phyloP scores from a whole-genome alignment of 257 asterid species.

The Pogostemon cablin region DNA sequence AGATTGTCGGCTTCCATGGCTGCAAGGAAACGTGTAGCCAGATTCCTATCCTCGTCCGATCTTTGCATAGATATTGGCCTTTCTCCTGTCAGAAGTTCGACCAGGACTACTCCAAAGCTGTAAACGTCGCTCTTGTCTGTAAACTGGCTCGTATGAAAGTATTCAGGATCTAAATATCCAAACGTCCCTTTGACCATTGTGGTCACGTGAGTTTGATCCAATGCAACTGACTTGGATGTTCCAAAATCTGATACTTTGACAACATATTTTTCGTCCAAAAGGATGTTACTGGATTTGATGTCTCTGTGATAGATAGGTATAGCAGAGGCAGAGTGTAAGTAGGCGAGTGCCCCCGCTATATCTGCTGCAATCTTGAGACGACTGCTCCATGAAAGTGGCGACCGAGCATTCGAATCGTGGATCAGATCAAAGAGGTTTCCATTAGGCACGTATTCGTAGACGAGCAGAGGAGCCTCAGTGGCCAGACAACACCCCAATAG shows the following conservation, averaged over 20 bases:
- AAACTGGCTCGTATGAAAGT: conserved; percentile 35
- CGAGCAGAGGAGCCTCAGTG: conserved; percentile 31
- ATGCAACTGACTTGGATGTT: conserved; percentile 17
- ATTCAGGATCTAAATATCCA: conserved; percentile 41
- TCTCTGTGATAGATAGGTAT: conserved; percentile 36
- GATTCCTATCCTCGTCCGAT: conserved; percentile 9
- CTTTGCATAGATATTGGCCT: conserved; percentile 17
- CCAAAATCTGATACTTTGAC: conserved; percentile 34
- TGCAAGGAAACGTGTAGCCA: conserved; percentile 13
- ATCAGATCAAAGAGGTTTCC: conserved; percentile 34
- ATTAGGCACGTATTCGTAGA: conserved; percentile 27
- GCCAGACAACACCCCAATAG: conserved; percentile 39
- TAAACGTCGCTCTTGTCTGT: conserved; percentile 39
- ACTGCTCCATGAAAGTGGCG: conserved; percentile 15
- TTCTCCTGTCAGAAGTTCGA: conserved; percentile 30
- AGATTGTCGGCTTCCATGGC: neutral
- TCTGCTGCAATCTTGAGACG: conserved; percentile 35
- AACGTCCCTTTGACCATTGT: conserved; percentile 39
- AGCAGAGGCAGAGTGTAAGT: conserved; percentile 35
- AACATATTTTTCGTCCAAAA: conserved; percentile 30
- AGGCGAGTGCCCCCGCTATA: conserved; percentile 31
- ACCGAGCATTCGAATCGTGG: neutral
- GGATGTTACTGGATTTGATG: conserved; percentile 36
- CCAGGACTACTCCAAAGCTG: conserved; percentile 36
- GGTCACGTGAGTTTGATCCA: conserved; percentile 38